A percentile compares a stretch with the other conserved stretches of the same genome.
Evolutionary conservation across 23 red algal genomes (phyloP).

Genomic region (Pyropia yezoensis): DNA sequence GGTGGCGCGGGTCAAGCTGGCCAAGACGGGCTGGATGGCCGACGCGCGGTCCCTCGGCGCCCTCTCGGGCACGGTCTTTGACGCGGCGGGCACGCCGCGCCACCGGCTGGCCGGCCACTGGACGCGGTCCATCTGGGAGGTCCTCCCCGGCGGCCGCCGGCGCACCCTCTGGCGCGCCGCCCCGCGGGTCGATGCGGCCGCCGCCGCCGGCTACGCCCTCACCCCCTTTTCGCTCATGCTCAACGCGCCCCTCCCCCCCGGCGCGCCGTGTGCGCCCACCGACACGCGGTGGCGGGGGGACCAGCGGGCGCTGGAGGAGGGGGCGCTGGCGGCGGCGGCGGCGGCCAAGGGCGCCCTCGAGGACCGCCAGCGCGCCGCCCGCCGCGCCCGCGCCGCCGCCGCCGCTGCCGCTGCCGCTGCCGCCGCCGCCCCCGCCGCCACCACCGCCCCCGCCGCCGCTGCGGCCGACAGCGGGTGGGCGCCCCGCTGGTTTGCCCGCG

Average conservation of each 20-base stretch:
- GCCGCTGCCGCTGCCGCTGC: too few species aligned
- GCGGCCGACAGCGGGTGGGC: too few species aligned
- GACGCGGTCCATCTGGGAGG: slow-evolving; percentile 25
- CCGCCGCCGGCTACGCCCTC: slow-evolving; percentile 11
- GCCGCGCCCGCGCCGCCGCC: too few species aligned
- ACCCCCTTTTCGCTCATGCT: slow-evolving; percentile 29
- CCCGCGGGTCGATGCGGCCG: slow-evolving; percentile 2
- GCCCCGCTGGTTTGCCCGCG: too few species aligned
- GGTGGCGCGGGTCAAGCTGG: slow-evolving; percentile 16
- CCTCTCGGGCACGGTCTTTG: slow-evolving; percentile 13
- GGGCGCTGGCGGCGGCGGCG: slow-evolving; percentile 20
- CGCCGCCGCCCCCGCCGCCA: too few species aligned
- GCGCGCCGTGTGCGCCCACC: slow-evolving; percentile 7
- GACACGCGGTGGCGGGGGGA: slow-evolving; percentile 52
- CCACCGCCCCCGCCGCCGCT: too few species aligned
- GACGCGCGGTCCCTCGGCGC: slow-evolving; percentile 21
- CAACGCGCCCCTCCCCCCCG: slow-evolving; percentile 25
- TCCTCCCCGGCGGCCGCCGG: slow-evolving; percentile 13
- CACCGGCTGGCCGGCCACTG: slow-evolving; percentile 29
- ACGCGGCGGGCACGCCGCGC: not conserved
- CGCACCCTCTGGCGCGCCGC: slow-evolving; percentile 33
- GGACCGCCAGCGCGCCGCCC: slow-evolving; percentile 19
- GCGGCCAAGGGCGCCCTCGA: slow-evolving; percentile 48
- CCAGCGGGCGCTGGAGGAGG: slow-evolving; percentile 53
- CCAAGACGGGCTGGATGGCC: slow-evolving; percentile 13